Conservation (phyloP, 306 rosid species). For the Prinsepia uniflora region DNA sequence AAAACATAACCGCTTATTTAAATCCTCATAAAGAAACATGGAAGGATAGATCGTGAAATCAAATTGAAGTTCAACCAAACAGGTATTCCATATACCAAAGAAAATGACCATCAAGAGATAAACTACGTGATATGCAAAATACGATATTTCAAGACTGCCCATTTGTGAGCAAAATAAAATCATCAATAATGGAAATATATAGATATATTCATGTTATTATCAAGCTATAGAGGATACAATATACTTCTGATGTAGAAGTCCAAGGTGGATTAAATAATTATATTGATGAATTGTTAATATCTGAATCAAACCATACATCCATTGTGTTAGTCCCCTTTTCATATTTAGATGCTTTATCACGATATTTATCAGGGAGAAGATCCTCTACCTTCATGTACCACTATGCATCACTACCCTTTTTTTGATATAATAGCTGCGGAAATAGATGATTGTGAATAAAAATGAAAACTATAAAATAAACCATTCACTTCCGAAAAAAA, state of each 20-base stretch:
- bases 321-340: constrained; percentile 97
- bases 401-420: constrained; percentile 99
- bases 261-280: neutral
- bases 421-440: constrained; percentile 73
- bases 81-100: neutral
- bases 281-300: constrained; percentile 34
- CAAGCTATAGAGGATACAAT: neutral
- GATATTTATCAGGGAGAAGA: constrained; percentile 80
- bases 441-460: constrained; percentile 24
- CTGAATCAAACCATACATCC: constrained; percentile 99
- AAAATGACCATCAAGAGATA: neutral
- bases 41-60: constrained; percentile 6
- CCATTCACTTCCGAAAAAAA: constrained; percentile 16
- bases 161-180: neutral
- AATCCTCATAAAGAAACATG: constrained; percentile 19
- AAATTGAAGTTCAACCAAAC: neutral
- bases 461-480: neutral
- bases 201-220: neutral
- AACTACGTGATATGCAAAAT: neutral
- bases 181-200: neutral
- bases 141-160: constrained; percentile 3
- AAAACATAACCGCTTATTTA: constrained; percentile 26
- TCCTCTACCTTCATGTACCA: constrained; percentile 94
- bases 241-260: neutral
- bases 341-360: constrained; percentile 73